A percentile compares a stretch with the other conserved stretches of the same genome.
Conservation (phyloP, 176 grass and related monocot species). For the Aegilops umbellulata region DNA sequence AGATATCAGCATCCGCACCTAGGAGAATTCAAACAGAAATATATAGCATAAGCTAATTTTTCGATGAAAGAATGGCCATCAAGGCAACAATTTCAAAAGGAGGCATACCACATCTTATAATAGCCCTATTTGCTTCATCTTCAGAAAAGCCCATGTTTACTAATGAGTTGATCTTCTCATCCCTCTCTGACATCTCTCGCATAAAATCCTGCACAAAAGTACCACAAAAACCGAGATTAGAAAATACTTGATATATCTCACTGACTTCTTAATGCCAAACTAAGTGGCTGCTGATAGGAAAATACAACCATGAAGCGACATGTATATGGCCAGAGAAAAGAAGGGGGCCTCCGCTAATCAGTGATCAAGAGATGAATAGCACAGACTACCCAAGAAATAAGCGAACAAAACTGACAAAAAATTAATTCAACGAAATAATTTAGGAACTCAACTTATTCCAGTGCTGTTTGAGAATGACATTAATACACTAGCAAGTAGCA, state of each 20-base stretch:
- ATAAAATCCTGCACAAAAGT: constrained; percentile 55
- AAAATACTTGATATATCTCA: not conserved
- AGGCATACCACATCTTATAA: constrained; percentile 82
- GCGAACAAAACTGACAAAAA: not conserved
- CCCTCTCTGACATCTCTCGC: constrained; percentile 50
- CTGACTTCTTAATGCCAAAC: not conserved
- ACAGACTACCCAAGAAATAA: not conserved
- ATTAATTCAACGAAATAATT: not conserved
- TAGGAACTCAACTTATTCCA: not conserved
- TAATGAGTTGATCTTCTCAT: constrained; percentile 50
- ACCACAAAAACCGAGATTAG: not conserved
- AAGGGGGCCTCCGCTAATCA: not conserved
- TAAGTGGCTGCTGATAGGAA: too few relatives aligned
- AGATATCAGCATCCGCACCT: constrained; percentile 61
- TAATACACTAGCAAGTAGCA: not conserved
- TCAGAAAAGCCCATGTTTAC: constrained; percentile 67
- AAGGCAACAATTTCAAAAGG: not conserved
- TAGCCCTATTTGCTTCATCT: constrained; percentile 24
- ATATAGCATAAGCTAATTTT: not conserved
- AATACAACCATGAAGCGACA: not conserved
- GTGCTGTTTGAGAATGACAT: not conserved
- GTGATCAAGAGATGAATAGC: too few relatives aligned
- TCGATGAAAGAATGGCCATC: not conserved
- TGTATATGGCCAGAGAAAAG: not conserved
- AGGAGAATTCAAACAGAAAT: constrained; percentile 25